Evolutionary conservation across 768 basidiomycete species (phyloP).

Genomic region (Serendipita indica): DNA sequence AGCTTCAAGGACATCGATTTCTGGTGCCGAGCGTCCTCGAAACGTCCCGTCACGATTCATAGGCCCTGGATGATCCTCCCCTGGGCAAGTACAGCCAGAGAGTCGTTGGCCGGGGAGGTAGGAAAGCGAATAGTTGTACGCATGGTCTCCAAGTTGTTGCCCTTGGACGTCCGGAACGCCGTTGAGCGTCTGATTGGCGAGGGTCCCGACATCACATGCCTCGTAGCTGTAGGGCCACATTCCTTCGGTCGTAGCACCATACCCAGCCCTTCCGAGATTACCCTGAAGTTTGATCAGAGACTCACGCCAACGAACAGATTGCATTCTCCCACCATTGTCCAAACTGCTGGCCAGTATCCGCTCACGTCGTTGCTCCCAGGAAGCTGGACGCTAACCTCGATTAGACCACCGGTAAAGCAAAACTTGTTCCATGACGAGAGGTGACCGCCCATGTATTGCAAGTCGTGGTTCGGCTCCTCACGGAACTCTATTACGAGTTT

Average conservation of each 20-base stretch:
- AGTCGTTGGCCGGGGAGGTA: slow-evolving; percentile 75
- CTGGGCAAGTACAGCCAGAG: slow-evolving; percentile 77
- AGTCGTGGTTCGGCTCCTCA: slow-evolving; percentile 51
- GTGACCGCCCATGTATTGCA: slow-evolving; percentile 27
- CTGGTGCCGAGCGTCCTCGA: slow-evolving; percentile 64
- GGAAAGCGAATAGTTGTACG: slow-evolving; percentile 37
- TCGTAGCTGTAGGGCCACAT: slow-evolving; percentile 76
- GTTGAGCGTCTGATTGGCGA: slow-evolving; percentile 61
- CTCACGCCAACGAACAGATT: slow-evolving; percentile 1
- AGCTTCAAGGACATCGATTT: slow-evolving; percentile 87
- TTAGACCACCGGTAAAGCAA: slow-evolving; percentile 85
- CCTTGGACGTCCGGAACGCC: slow-evolving; percentile 41
- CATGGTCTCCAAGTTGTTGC: slow-evolving; percentile 38
- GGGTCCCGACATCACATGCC: slow-evolving; percentile 73
- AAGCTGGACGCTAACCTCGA: slow-evolving; percentile 68
- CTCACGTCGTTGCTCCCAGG: slow-evolving; percentile 46
- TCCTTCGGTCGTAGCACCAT: slow-evolving; percentile 78
- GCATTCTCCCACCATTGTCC: slow-evolving; percentile 48
- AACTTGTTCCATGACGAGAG: slow-evolving; percentile 71
- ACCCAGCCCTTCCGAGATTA: slow-evolving; percentile 64
- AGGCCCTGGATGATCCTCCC: slow-evolving; percentile 82
- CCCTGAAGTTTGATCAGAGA: slow-evolving; percentile 16
- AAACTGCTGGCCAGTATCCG: slow-evolving; percentile 76
- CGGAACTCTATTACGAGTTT: slow-evolving; percentile 69
- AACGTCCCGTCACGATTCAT: slow-evolving; percentile 22